Conservation (phyloP, 2,329 filamentous ascomycete genomes). For the Ophiostoma quercus region DNA sequence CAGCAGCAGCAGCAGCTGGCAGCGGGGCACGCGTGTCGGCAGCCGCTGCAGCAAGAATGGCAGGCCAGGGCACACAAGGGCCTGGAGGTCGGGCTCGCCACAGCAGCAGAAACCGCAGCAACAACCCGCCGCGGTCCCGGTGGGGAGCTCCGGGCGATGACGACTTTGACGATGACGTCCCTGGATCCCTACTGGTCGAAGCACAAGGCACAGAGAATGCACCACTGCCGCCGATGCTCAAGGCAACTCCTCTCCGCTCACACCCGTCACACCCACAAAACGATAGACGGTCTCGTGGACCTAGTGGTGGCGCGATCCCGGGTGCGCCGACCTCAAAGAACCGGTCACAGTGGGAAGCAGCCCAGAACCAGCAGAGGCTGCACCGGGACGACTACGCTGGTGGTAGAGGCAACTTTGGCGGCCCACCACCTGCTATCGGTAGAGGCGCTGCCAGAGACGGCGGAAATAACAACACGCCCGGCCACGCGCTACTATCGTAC, state of each 20-base stretch:
- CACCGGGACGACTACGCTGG: conserved; percentile 36
- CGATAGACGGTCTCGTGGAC: conserved; percentile 14
- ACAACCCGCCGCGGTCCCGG: conserved; percentile 13
- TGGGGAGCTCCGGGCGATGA: conserved; percentile 36
- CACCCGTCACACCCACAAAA: conserved; percentile 14
- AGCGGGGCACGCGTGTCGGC: conserved; percentile 5
- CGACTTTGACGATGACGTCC: conserved; percentile 58
- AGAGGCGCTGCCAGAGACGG: background rate
- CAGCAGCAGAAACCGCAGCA: background rate
- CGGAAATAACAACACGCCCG: conserved; percentile 15
- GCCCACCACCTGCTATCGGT: conserved; percentile 27
- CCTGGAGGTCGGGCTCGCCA: background rate
- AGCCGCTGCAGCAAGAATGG: background rate
- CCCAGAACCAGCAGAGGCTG: conserved; percentile 48
- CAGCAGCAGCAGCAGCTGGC: background rate
- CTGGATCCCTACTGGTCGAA: conserved; percentile 59
- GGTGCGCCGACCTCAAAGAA: conserved; percentile 42
- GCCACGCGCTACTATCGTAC: conserved; percentile 26
- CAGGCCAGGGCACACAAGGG: background rate
- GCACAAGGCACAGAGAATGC: conserved; percentile 26
- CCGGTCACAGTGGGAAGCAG: conserved; percentile 51
- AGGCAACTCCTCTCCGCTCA: conserved; percentile 29
- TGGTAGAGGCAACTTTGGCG: conserved; percentile 29
- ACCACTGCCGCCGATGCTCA: conserved; percentile 26
- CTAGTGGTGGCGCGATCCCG: conserved; percentile 32